phyloP scores from a whole-genome alignment of 2,329 filamentous ascomycete species.

The Sporothrix variecibatus region DNA sequence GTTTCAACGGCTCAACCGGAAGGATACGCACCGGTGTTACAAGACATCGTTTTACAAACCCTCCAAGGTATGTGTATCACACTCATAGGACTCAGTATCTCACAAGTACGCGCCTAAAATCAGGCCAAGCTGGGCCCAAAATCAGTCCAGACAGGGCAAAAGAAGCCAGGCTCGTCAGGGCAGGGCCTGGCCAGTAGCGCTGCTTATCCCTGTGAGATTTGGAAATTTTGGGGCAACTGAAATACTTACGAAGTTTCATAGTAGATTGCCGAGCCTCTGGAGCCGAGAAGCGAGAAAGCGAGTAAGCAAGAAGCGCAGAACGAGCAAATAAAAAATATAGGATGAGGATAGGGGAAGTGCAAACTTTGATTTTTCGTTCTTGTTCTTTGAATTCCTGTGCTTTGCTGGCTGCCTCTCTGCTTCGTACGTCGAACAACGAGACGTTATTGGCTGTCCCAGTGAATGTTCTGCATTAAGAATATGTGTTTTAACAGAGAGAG shows the following conservation, averaged over 20 bases:
- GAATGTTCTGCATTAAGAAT: not conserved
- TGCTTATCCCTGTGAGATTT: conserved; percentile 6
- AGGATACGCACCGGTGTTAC: not conserved
- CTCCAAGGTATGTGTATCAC: not conserved
- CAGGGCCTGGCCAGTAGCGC: not conserved
- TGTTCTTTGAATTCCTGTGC: not conserved
- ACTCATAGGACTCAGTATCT: not conserved
- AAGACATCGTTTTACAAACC: not conserved
- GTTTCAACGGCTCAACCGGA: not conserved
- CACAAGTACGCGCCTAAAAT: not conserved
- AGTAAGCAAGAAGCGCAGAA: not conserved
- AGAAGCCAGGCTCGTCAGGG: not conserved
- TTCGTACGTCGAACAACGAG: too few relatives aligned
- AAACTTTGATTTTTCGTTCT: not conserved
- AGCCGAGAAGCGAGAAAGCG: not conserved
- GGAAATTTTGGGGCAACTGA: not conserved
- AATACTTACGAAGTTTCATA: not conserved
- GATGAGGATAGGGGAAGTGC: not conserved
- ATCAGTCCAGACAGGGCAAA: not conserved
- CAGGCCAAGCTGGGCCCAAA: not conserved
- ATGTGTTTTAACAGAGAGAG: not conserved
- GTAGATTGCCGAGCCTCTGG: not conserved
- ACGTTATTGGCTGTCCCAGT: not conserved
- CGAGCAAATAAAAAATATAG: not conserved
- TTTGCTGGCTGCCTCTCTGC: not conserved